phyloP scores from a whole-genome alignment of 1,284 basidiomycete species.

The Marasmius sp. region DNA sequence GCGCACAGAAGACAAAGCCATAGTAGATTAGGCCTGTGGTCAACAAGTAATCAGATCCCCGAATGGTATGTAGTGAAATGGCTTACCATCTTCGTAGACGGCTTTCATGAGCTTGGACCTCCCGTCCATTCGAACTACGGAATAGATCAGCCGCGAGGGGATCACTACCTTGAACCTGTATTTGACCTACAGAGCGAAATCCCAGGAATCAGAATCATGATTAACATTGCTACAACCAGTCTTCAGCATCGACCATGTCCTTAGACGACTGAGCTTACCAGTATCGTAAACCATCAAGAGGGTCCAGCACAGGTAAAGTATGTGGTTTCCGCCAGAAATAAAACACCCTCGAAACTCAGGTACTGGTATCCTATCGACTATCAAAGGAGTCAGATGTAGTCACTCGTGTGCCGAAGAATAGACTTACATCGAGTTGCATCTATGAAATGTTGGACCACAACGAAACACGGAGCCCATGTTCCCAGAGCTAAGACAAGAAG shows the following conservation, averaged over 20 bases:
- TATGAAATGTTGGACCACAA: too few relatives aligned
- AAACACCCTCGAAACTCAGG: neutral
- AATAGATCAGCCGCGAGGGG: neutral
- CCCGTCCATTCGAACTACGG: neutral
- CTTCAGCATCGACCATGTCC: neutral
- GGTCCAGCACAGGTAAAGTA: too few relatives aligned
- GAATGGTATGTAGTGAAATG: neutral
- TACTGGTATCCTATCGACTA: neutral
- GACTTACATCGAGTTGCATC: too few relatives aligned
- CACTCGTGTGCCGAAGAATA: too few relatives aligned
- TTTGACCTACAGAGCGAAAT: neutral
- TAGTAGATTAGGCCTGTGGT: neutral
- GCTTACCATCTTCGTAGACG: neutral
- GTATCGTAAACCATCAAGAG: neutral
- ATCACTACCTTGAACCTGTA: too few relatives aligned
- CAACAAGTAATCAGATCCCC: neutral
- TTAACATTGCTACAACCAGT: neutral
- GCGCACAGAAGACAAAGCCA: neutral
- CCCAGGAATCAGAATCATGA: neutral
- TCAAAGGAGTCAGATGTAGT: neutral
- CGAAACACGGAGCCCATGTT: too few relatives aligned
- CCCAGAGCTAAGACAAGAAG: too few relatives aligned
- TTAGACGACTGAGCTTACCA: neutral
- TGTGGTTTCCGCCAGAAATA: too few relatives aligned
- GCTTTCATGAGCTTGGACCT: neutral